Evolutionary conservation across 2,329 filamentous ascomycete species (phyloP), one percentile per base, ranked within the genome.

Genomic region (Colletotrichum spaethianum): DNA sequence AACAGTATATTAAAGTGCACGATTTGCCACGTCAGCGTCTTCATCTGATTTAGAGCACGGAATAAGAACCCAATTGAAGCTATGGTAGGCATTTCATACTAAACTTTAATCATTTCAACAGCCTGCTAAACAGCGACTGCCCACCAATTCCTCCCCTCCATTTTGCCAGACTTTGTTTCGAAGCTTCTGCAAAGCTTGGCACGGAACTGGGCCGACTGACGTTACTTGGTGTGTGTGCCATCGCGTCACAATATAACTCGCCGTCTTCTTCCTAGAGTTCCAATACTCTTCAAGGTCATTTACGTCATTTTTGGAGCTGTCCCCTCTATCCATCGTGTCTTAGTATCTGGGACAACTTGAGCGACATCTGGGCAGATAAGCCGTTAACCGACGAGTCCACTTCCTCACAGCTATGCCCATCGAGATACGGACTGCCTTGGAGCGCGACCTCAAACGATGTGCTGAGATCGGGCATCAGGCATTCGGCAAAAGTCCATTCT

Each of bases 391-490:
- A 20, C n/a, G 31, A 14, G 16, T 14, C 33, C 11, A 48, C 31
- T 36, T n/a, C 31, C 38, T 26, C 20, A 12, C 12, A n/a, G 16
- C 42, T n/a, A 72, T 72, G 69, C 44, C 64, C 16, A 63, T 72
- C 52, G 42, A 72, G 18, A 36, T 72, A 18, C 63, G 63, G 16
- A 36, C 38, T 28, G 57, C 61, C 3, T 5, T 57, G 9, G 48
- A 53, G 23, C 18, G 48, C 38, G 62, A 64, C 3, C 48, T 64
- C 6, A 44, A 12, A 12, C 48, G 62, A 4, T 64, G 62, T 2
- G 62, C 62, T 8, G 48, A 64, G 48, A 55, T 64, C 6, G 62
- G 52, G 20, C 62, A 55, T n/a, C n/a, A 52, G 48, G 62, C 62
- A 8, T 64, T 64, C 26, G n/a, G 20, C 33, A 46, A 33, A 14